phyloP scores from a whole-genome alignment of 2,329 filamentous ascomycete species.

The Colletotrichum nymphaeae region DNA sequence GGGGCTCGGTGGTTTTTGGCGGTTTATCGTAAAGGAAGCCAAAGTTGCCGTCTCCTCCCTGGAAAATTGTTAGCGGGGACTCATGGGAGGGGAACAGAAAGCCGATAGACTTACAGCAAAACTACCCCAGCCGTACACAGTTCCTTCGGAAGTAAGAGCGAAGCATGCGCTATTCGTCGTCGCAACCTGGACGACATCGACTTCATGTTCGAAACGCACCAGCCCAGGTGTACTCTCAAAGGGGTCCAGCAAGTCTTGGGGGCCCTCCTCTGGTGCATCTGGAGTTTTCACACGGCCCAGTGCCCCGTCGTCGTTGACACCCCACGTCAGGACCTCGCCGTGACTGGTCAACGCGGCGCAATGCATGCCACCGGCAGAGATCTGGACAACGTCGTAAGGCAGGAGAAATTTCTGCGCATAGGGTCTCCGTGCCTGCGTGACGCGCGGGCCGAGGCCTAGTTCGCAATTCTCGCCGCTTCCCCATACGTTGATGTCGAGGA shows the following conservation, averaged over 20 bases:
- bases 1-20: constrained; percentile 51
- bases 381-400: constrained; percentile 67
- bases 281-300: constrained; percentile 65
- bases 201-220: constrained; percentile 61
- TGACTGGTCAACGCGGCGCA: constrained; percentile 70
- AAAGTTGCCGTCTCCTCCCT: constrained; percentile 58
- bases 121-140: constrained; percentile 75
- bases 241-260: constrained; percentile 45
- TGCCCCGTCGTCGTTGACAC: constrained; percentile 74
- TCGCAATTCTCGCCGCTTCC: constrained; percentile 33
- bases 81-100: not conserved
- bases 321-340: constrained; percentile 74
- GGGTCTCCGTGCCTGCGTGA: constrained; percentile 41
- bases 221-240: constrained; percentile 66
- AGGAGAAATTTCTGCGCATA: constrained; percentile 63
- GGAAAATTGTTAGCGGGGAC: not conserved
- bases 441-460: constrained; percentile 20
- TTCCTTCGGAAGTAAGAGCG: constrained; percentile 69
- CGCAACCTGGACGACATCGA: constrained; percentile 67
- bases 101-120: constrained; percentile 58
- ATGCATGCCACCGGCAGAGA: constrained; percentile 74
- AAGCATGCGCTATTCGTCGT: constrained; percentile 74
- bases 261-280: constrained; percentile 52
- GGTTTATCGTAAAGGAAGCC: constrained; percentile 55
- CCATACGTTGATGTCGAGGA: constrained; percentile 30